A percentile compares a stretch with the other conserved stretches of the same genome.
Evolutionary conservation across 257 asterid species (phyloP).

Genomic region (Solanum megistacrolobum): DNA sequence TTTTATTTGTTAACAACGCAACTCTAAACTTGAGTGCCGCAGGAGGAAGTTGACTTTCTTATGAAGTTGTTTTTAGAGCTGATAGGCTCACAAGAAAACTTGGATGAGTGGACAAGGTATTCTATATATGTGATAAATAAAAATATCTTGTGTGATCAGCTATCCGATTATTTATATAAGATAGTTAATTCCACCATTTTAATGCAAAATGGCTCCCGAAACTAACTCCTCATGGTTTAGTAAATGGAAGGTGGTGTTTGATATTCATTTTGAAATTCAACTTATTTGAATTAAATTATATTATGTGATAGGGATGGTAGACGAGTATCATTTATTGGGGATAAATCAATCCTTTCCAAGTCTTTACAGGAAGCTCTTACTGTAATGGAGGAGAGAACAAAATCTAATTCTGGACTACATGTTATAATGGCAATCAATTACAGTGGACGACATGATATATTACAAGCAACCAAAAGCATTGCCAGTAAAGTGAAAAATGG

Average conservation of each 20-base stretch:
- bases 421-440: conserved; percentile 8
- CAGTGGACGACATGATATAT: conserved; percentile 16
- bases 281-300: background rate
- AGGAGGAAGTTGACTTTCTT: background rate
- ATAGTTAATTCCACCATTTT: no score
- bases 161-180: no score
- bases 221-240: no score
- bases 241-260: no score
- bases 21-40: background rate
- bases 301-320: background rate
- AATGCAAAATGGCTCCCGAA: background rate
- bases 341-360: conserved; percentile 7
- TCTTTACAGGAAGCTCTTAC: background rate
- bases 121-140: no score
- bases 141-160: no score
- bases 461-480: conserved; percentile 11
- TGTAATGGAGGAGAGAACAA: background rate
- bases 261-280: no score
- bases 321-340: conserved; percentile 8
- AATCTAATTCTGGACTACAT: conserved; percentile 6
- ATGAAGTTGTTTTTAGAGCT: background rate
- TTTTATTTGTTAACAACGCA: background rate
- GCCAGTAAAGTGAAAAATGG: conserved; percentile 13
- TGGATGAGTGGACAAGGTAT: background rate
- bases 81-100: background rate